Conservation (phyloP, 305 asterid genomes). For the Ajuga reptans region DNA sequence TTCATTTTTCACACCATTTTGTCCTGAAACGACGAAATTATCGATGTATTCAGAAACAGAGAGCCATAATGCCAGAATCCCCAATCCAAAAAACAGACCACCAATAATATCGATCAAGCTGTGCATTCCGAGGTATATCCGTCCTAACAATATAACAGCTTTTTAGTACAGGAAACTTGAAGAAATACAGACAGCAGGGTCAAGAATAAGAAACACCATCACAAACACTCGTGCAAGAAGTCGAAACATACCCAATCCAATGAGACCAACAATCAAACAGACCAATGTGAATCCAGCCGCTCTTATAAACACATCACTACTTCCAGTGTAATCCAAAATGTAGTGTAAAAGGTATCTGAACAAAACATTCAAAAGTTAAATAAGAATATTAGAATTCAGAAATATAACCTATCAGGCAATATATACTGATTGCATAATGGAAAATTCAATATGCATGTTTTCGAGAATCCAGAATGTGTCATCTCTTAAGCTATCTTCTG, state of each 20-base stretch:
- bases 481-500: not conserved
- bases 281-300: slow-evolving; percentile 40
- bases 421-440: not conserved
- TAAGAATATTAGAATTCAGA: not conserved
- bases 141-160: slow-evolving; percentile 38
- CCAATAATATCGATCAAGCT: slow-evolving; percentile 71
- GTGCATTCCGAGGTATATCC: slow-evolving; percentile 98
- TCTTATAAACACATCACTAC: slow-evolving; percentile 27
- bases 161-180: slow-evolving; percentile 7
- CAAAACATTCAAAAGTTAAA: slow-evolving; percentile 14
- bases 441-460: not conserved
- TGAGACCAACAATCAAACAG: slow-evolving; percentile 57
- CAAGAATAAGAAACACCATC: slow-evolving; percentile 8
- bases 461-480: not conserved
- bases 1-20: slow-evolving; percentile 48
- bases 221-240: slow-evolving; percentile 12
- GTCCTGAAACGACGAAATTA: slow-evolving; percentile 57
- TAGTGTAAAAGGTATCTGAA: slow-evolving; percentile 75
- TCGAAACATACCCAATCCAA: slow-evolving; percentile 57
- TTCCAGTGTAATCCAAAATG: slow-evolving; percentile 42
- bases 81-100: slow-evolving; percentile 66
- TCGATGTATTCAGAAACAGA: slow-evolving; percentile 53
- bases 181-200: slow-evolving; percentile 9
- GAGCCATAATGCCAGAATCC: slow-evolving; percentile 70
- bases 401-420: slow-evolving; percentile 13